Evolutionary conservation across 305 asterid genomes (phyloP), one percentile per base, ranked within the genome.

Genomic region (Fraxinus platypoda): DNA sequence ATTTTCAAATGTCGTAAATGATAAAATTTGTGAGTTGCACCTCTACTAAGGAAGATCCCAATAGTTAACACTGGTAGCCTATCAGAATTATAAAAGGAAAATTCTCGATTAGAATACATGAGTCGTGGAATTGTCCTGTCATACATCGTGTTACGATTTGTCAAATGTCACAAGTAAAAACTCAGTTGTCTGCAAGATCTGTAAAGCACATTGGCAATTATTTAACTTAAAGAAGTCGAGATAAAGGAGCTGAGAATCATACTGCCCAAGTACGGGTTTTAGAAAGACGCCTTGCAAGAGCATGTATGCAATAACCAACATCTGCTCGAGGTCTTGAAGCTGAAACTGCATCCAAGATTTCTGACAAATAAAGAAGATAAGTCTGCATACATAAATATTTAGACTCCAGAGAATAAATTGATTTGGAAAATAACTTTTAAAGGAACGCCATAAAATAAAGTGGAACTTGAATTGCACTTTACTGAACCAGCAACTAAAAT

Each of bases 211-310:
- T 33, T 8, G 57, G 8, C 66, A 33, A 59, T 37, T 70, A 75
- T 35, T 26, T 23, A 57, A 79, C 38, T 78, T 37, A 76, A 41
- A 12, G 25, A 35, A 57, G 3, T 46, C 28, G n/a, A 77, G 33
- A 74, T 71, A 81, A 78, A 30, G 75, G 74, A 79, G 76, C 71
- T 71, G 34, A 78, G 82, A 83, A 70, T 87, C 92, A 78, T 92
- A 93, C 98, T 80, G 89, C 89, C 98, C 98, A 94, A 82, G 89
- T 90, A 74, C 33, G 88, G 74, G 98, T 92, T 84, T 93, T 93
- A 30, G 89, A 82, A 71, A 93, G 94, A 72, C 97, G 97, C 81
- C 84, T 90, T 78, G 93, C 89, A 78, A 94, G 93, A 59, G 92
- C 86, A 30, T 87, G 89, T 81, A 94, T 89, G 89, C 97, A 94